Evolutionary conservation across 352 stramenopile species (phyloP), one percentile per base, ranked within the genome.

Genomic region (Globisporangium spinosum): DNA sequence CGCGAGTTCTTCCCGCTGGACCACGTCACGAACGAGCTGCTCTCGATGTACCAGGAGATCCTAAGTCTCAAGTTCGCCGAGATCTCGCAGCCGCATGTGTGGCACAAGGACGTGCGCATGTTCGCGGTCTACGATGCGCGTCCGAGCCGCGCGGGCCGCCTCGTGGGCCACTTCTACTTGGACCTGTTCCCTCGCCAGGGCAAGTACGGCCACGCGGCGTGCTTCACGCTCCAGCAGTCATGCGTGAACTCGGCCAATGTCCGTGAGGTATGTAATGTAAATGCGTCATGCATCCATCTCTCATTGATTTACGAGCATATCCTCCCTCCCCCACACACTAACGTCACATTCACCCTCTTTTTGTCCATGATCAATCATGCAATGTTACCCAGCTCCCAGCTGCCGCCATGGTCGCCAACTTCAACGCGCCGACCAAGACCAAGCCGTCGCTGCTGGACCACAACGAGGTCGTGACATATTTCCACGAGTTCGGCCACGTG

Each of bases 361-460:
- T 23, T 51, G 17, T 51, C 17, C 32, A 35, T 35, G 55, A 60
- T 45, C 3, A 38, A 1, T 23, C 20, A 40, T 61, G 20, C 8
- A 15, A 62, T 58, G 25, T 34, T 12, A 34, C 13, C 10, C 71
- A 75, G 63, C 70, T 79, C 29, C 83, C 90, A 29, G 89, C 89
- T 25, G 89, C 89, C n/a, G 89, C 85, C 53, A 96, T 97, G 89
- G 84, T 97, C 2, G 90, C 89, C 64, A 97, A 97, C 82, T 94
- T 97, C 69, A 92, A 92, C 53, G 78, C 86, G 29, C 74, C 87
- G 32, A 87, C 84, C 56, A 90, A 89, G 70, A 83, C 75, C 55
- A 91, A 91, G 78, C 87, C 87, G 58, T 91, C 85, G 54, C 76
- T 93, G 22, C 73, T 96, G 5, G 79, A 77, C 68, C 89, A 97